Conservation (phyloP, 2,329 filamentous ascomycete species). For the Dactylellina drechsleri region DNA sequence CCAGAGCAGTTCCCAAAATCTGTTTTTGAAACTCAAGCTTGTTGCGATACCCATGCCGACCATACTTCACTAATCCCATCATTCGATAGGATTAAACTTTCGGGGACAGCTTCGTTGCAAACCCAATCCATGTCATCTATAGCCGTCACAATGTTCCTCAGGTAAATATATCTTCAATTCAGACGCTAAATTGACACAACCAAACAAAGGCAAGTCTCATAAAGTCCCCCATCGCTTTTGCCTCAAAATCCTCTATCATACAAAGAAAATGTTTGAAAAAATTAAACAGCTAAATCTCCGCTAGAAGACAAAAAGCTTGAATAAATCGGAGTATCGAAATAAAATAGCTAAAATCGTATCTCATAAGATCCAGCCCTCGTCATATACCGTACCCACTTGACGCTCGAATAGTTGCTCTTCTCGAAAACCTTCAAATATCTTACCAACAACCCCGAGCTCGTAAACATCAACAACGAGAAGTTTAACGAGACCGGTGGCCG, state of each 20-base stretch:
- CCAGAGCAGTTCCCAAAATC: no score
- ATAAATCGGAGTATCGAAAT: not conserved
- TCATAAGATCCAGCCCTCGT: conserved; percentile 97
- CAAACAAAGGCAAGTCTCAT: no score
- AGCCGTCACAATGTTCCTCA: no score
- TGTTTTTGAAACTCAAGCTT: no score
- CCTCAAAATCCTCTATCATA: conserved; percentile 10
- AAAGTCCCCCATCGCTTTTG: no score
- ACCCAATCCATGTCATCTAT: no score
- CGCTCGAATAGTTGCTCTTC: conserved; percentile 98
- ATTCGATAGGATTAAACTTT: no score
- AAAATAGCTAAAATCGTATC: conserved; percentile 74
- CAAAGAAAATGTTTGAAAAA: conserved; percentile 4
- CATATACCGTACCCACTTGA: conserved; percentile 99
- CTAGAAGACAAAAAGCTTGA: conserved; percentile 4
- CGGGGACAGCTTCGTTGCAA: no score
- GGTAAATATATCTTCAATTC: no score
- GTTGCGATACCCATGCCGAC: no score
- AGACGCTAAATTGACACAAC: no score
- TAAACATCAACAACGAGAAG: conserved; percentile 98
- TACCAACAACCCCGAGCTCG: conserved; percentile 88
- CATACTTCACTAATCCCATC: no score
- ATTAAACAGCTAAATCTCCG: not conserved
- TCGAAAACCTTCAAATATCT: conserved; percentile 98
- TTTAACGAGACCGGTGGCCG: conserved; percentile 89